Percentiles rank a stretch among this genome's conserved stretches.
Conservation (phyloP, 2,329 filamentous ascomycete genomes). For the Microsporum ferrugineum region DNA sequence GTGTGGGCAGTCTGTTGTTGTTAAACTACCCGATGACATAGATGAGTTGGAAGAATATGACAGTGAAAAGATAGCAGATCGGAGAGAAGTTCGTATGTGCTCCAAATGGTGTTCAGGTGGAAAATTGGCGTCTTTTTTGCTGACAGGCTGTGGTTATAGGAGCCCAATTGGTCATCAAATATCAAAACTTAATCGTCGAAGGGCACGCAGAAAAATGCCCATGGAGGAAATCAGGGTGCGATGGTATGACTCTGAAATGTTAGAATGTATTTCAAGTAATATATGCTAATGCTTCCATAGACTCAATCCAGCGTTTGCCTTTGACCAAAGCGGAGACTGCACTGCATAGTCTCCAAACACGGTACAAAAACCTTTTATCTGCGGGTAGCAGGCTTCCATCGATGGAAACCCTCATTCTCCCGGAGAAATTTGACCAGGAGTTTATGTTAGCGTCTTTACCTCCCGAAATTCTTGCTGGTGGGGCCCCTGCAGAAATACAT, state of each 20-base stretch:
- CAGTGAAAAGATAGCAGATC: slow-evolving; percentile 31
- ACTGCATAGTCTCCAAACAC: slow-evolving; percentile 46
- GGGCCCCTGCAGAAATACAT: background rate
- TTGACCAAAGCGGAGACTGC: slow-evolving; percentile 51
- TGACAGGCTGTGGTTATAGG: slow-evolving; percentile 26
- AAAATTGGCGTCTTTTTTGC: background rate
- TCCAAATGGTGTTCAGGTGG: background rate
- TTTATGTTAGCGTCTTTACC: background rate
- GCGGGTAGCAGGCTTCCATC: slow-evolving; percentile 30
- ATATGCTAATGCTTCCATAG: slow-evolving; percentile 26
- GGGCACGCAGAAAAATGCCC: slow-evolving; percentile 72
- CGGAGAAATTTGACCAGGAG: slow-evolving; percentile 25
- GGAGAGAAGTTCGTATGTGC: slow-evolving; percentile 34
- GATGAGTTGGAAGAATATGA: slow-evolving; percentile 40
- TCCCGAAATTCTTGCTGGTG: background rate
- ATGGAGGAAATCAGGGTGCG: slow-evolving; percentile 80
- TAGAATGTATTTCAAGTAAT: background rate
- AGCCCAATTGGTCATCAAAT: slow-evolving; percentile 62
- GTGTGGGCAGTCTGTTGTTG: slow-evolving; percentile 72
- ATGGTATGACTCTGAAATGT: slow-evolving; percentile 44
- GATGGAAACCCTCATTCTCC: slow-evolving; percentile 22
- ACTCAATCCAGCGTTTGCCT: slow-evolving; percentile 54
- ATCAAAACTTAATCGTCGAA: slow-evolving; percentile 58
- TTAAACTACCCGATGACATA: slow-evolving; percentile 62
- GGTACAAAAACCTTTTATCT: slow-evolving; percentile 48